These are phyloP conservation scores for Saussurea involucrata DNA, from an alignment of 129 eudicot genomes.

Conservation along the genomic window DNA sequence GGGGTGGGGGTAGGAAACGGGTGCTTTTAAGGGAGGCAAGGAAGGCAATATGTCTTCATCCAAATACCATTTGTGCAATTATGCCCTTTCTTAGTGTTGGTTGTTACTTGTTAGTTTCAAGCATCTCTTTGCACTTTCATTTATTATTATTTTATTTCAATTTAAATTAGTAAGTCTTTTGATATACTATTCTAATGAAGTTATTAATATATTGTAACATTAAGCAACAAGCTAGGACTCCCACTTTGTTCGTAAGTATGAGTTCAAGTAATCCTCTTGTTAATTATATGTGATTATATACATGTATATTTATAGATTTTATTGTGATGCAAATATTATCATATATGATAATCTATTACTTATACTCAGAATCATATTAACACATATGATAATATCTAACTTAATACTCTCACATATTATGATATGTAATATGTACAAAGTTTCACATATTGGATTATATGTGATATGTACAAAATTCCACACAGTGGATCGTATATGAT, in stretches of 20 bases:
- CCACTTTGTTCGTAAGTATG: neutral
- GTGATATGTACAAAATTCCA: too few relatives aligned
- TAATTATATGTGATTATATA: too few relatives aligned
- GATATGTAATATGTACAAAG: too few relatives aligned
- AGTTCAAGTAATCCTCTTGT: neutral
- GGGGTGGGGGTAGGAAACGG: neutral
- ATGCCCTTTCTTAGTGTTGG: constrained; percentile 29
- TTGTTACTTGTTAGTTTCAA: constrained; percentile 27
- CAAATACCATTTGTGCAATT: constrained; percentile 29
- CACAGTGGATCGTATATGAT: too few relatives aligned
- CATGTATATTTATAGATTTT: too few relatives aligned
- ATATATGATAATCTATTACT: too few relatives aligned
- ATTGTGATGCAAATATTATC: too few relatives aligned
- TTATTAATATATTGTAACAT: neutral
- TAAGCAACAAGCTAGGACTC: neutral
- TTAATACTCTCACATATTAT: too few relatives aligned
- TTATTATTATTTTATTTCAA: neutral
- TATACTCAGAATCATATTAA: too few relatives aligned
- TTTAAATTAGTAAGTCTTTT: neutral
- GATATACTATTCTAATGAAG: neutral
- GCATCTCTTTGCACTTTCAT: neutral
- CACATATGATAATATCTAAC: too few relatives aligned
- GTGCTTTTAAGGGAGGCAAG: constrained; percentile 41
- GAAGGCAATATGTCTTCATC: constrained; percentile 36
- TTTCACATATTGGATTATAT: too few relatives aligned